phyloP scores from a whole-genome alignment of 2,329 filamentous ascomycete genomes.

The Talaromyces sp. region DNA sequence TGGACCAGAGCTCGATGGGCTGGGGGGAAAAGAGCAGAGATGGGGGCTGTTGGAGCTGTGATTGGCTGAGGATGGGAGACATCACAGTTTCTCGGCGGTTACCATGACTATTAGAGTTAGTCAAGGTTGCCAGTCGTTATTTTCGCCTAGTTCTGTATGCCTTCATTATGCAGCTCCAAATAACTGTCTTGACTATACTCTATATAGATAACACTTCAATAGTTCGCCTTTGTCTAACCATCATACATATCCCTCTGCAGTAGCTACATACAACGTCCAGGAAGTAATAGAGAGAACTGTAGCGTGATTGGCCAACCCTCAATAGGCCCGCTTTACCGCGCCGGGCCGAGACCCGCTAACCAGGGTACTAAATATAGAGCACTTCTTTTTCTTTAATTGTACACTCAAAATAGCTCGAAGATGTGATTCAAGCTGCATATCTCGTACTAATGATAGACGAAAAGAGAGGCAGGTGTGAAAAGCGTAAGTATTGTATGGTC shows the following conservation, averaged over 20 bases:
- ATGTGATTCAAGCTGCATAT: slow-evolving; percentile 3
- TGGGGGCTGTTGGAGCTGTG: neutral
- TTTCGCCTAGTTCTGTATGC: neutral
- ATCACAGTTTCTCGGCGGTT: neutral
- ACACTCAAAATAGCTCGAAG: neutral
- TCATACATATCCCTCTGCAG: neutral
- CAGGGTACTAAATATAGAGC: slow-evolving; percentile 12
- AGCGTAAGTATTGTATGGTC: neutral
- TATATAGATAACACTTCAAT: neutral
- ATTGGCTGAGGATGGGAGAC: slow-evolving; percentile 10
- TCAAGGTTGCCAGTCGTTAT: neutral
- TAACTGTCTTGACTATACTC: neutral
- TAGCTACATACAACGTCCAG: neutral
- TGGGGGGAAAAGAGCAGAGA: neutral
- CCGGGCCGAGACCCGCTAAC: slow-evolving; percentile 19
- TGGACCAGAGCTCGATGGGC: slow-evolving; percentile 11
- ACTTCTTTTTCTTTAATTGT: neutral
- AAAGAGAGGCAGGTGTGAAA: neutral
- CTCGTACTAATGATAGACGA: neutral
- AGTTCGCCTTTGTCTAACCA: neutral
- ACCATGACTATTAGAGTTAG: neutral
- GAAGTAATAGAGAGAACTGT: neutral
- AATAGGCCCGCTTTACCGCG: slow-evolving; percentile 6
- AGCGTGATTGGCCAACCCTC: neutral
- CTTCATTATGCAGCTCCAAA: neutral